Percentiles rank a stretch among this genome's conserved stretches.
Conservation (phyloP, 768 basidiomycete species). For the Sistotremastrum suecicum region DNA sequence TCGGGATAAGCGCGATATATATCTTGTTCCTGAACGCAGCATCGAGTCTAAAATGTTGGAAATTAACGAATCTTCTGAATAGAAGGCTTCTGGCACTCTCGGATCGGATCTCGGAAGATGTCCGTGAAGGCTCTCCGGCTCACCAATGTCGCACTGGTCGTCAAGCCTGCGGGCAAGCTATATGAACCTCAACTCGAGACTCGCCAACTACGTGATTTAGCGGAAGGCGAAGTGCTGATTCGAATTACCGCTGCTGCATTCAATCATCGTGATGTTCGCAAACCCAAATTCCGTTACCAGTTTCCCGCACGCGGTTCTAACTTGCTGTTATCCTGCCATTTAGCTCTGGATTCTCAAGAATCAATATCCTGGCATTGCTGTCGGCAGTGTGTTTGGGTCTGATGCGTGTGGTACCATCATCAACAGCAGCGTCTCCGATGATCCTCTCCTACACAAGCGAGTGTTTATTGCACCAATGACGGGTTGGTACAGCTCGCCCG, state of each 20-base stretch:
- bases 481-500: slow-evolving; percentile 57
- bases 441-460: slow-evolving; percentile 43
- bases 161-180: too few species aligned
- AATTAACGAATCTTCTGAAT: too few species aligned
- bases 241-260: slow-evolving; percentile 56
- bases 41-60: too few species aligned
- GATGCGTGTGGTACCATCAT: slow-evolving; percentile 70
- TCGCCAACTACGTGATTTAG: slow-evolving; percentile 33
- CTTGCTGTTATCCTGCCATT: background rate
- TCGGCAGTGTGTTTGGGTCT: slow-evolving; percentile 49
- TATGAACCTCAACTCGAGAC: slow-evolving; percentile 43
- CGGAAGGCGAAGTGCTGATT: slow-evolving; percentile 47
- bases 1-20: too few species aligned
- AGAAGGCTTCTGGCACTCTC: too few species aligned
- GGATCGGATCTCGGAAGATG: too few species aligned
- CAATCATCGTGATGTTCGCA: slow-evolving; percentile 60
- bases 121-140: too few species aligned
- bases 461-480: slow-evolving; percentile 67
- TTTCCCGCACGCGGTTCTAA: background rate
- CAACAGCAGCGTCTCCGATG: slow-evolving; percentile 35
- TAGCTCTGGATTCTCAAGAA: slow-evolving; percentile 68
- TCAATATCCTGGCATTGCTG: slow-evolving; percentile 45
- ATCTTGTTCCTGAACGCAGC: too few species aligned
- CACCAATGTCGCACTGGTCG: too few species aligned
- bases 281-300: slow-evolving; percentile 2